Evolutionary conservation across 352 stramenopile genomes (phyloP).

Genomic region (Pythium aphanidermatum): DNA sequence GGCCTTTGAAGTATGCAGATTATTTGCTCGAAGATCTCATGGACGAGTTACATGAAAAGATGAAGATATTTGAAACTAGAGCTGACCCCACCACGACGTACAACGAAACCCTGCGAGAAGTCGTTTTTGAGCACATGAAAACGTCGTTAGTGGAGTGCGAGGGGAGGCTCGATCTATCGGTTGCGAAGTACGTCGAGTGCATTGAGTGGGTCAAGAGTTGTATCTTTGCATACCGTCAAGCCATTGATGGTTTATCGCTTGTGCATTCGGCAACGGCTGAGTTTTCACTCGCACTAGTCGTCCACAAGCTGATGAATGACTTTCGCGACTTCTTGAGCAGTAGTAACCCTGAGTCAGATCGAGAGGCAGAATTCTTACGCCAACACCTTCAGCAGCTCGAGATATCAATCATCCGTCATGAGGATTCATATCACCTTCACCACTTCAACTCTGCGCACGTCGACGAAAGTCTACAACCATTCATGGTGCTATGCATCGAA

Average conservation of each 20-base stretch:
- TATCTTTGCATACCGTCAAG: slow-evolving; percentile 22
- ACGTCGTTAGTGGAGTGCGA: background rate
- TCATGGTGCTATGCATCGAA: slow-evolving; percentile 68
- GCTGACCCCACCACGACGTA: slow-evolving; percentile 9
- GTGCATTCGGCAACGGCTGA: slow-evolving; percentile 29
- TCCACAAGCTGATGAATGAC: slow-evolving; percentile 30
- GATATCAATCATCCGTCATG: slow-evolving; percentile 2
- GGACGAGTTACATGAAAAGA: slow-evolving; percentile 1
- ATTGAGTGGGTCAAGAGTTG: slow-evolving; percentile 41
- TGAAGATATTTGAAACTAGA: slow-evolving; percentile 3
- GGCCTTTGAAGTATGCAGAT: slow-evolving; percentile 9
- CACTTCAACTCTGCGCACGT: slow-evolving; percentile 7
- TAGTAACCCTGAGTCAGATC: background rate
- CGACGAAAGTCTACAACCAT: slow-evolving; percentile 20
- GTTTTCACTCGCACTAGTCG: slow-evolving; percentile 41
- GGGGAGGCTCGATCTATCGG: slow-evolving; percentile 14
- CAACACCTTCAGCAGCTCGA: background rate
- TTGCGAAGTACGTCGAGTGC: slow-evolving; percentile 31
- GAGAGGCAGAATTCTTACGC: background rate
- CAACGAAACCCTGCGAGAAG: slow-evolving; percentile 7
- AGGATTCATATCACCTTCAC: slow-evolving; percentile 15
- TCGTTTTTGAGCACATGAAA: slow-evolving; percentile 9
- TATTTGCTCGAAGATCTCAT: slow-evolving; percentile 11
- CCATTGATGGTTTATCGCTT: background rate
- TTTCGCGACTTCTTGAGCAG: background rate